Conservation (phyloP, 2,329 filamentous ascomycete genomes). For the Fonsecaea monophora region DNA sequence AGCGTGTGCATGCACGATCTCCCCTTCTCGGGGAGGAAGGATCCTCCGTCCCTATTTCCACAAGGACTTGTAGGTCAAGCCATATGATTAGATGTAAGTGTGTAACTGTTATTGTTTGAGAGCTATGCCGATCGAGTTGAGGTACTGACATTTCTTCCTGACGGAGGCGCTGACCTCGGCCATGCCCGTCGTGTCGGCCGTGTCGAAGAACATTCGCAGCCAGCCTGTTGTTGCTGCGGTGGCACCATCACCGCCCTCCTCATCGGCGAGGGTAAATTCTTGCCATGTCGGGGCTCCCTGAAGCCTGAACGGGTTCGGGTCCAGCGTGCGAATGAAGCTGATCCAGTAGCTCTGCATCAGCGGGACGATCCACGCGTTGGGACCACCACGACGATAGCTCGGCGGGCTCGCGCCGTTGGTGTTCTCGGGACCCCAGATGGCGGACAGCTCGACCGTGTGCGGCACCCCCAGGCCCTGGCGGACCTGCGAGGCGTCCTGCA, state of each 20-base stretch:
- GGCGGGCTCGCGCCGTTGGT: conserved; percentile 56
- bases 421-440: conserved; percentile 71
- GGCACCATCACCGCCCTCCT: conserved; percentile 36
- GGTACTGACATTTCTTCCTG: conserved; percentile 56
- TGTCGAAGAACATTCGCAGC: conserved; percentile 54
- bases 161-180: conserved; percentile 52
- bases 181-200: conserved; percentile 53
- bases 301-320: conserved; percentile 65
- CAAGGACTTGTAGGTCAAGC: too few species aligned
- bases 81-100: too few species aligned
- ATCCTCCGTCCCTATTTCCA: too few species aligned
- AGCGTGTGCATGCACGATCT: too few species aligned
- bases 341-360: conserved; percentile 75
- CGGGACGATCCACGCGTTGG: conserved; percentile 65
- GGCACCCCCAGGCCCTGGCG: conserved; percentile 66
- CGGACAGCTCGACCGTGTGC: conserved; percentile 70
- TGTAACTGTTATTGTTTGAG: conserved; percentile 50
- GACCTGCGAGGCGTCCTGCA: conserved; percentile 64
- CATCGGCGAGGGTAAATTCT: conserved; percentile 18
- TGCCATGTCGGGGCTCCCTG: conserved; percentile 31
- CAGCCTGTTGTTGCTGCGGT: conserved; percentile 18
- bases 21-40: too few species aligned
- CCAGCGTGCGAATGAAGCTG: conserved; percentile 70
- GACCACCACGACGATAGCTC: conserved; percentile 58
- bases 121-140: conserved; percentile 56